A percentile compares a stretch with the other conserved stretches of the same genome.
Conservation (phyloP, 371 early-diverging fungal genomes). For the Apophysomyces ossiformis region DNA sequence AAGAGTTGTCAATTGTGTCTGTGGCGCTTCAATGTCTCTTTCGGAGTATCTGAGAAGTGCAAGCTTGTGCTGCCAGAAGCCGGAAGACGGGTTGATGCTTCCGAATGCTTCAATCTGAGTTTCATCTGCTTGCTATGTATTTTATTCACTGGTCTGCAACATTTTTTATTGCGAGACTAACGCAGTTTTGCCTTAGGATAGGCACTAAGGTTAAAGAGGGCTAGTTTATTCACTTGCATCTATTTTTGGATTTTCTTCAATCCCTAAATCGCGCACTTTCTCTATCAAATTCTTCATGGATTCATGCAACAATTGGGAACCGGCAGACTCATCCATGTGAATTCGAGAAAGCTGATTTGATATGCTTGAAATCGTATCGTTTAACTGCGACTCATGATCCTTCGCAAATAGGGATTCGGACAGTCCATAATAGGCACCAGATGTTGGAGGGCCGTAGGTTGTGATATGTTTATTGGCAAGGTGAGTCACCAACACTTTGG, state of each 20-base stretch:
- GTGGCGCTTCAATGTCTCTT: too few species aligned
- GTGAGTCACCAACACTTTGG: slow-evolving; percentile 48
- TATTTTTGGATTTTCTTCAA: slow-evolving; percentile 20
- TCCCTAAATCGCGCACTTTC: slow-evolving; percentile 43
- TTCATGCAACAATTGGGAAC: slow-evolving; percentile 23
- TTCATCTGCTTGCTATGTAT: too few species aligned
- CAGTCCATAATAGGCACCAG: slow-evolving; percentile 27
- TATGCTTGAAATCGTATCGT: slow-evolving; percentile 32
- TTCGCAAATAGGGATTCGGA: slow-evolving; percentile 41
- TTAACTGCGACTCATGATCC: slow-evolving; percentile 27
- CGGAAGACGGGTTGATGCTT: too few species aligned
- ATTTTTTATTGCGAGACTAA: too few species aligned
- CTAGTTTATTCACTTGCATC: neutral
- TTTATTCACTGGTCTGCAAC: too few species aligned
- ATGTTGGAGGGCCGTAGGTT: slow-evolving; percentile 29
- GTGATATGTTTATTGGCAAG: slow-evolving; percentile 45
- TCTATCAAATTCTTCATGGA: slow-evolving; percentile 44
- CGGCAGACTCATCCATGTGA: slow-evolving; percentile 18
- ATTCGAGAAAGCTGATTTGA: slow-evolving; percentile 28
- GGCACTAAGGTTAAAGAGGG: neutral
- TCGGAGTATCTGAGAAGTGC: too few species aligned
- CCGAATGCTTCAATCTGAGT: too few species aligned
- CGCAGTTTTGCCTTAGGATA: neutral
- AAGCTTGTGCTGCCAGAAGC: too few species aligned
- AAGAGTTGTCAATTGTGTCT: neutral